Conservation (phyloP, 2,329 filamentous ascomycete species). For the Mariannaea sp. region DNA sequence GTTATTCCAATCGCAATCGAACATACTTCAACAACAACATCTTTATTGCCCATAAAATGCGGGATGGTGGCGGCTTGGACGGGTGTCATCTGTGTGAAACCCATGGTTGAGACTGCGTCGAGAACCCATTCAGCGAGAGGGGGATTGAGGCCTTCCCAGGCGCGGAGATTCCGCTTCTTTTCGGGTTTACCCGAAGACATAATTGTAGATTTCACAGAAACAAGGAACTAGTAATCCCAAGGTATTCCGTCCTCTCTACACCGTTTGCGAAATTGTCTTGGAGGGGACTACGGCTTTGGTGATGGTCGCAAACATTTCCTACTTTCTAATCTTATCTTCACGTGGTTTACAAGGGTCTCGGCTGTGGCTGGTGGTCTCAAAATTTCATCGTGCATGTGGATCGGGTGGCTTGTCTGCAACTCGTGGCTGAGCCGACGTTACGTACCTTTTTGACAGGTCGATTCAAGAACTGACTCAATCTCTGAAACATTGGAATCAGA, state of each 20-base stretch:
- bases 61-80: constrained; percentile 94
- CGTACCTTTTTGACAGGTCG: too few relatives aligned
- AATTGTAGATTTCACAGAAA: not conserved
- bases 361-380: constrained; percentile 19
- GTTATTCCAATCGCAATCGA: not conserved
- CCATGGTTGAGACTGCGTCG: constrained; percentile 82
- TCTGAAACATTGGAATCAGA: too few relatives aligned
- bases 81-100: constrained; percentile 86
- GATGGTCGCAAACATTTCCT: constrained; percentile 36
- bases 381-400: constrained; percentile 7
- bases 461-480: too few relatives aligned
- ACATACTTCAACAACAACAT: constrained; percentile 82
- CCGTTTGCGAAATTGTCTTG: constrained; percentile 13
- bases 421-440: not conserved
- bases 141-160: constrained; percentile 48
- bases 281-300: constrained; percentile 25
- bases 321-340: constrained; percentile 42
- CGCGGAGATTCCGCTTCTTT: constrained; percentile 54
- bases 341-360: constrained; percentile 25
- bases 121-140: constrained; percentile 71
- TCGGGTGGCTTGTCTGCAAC: not conserved
- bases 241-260: not conserved
- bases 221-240: not conserved
- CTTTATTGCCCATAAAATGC: constrained; percentile 86
- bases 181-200: constrained; percentile 43